Percentiles rank a stretch among this genome's conserved stretches.
phyloP scores from a whole-genome alignment of 2,329 filamentous ascomycete genomes.

The Xenosphaeropsis pyriputrescens region DNA sequence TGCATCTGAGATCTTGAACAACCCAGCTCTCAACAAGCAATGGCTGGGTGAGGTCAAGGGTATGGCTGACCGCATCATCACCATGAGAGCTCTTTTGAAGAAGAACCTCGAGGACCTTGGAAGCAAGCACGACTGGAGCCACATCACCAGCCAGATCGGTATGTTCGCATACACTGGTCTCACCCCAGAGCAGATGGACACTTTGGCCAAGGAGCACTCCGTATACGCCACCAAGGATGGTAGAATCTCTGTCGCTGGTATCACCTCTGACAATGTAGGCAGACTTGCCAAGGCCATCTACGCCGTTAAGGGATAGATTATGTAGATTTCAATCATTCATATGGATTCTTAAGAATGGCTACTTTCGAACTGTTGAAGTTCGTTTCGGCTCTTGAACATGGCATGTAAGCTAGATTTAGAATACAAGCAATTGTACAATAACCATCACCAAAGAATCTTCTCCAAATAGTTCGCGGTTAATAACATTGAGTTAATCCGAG shows the following conservation, averaged over 20 bases:
- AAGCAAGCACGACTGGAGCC: constrained; percentile 94
- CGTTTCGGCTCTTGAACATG: too few species aligned
- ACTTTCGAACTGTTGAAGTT: too few species aligned
- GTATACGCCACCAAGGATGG: constrained; percentile 95
- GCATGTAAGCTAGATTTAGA: too few species aligned
- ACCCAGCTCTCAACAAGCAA: constrained; percentile 71
- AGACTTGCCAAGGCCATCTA: constrained; percentile 73
- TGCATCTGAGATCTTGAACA: constrained; percentile 82
- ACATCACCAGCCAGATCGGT: constrained; percentile 97
- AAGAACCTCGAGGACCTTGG: constrained; percentile 89
- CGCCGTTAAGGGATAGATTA: constrained; percentile 47
- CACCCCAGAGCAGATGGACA: constrained; percentile 80
- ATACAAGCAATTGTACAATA: too few species aligned
- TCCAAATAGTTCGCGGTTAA: too few species aligned
- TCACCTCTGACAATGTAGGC: constrained; percentile 66
- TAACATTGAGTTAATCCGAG: too few species aligned
- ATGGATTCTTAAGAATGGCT: too few species aligned
- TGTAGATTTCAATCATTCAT: too few species aligned
- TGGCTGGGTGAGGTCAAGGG: constrained; percentile 95
- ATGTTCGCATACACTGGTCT: constrained; percentile 99
- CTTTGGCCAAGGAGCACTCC: constrained; percentile 84
- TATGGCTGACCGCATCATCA: constrained; percentile 98
- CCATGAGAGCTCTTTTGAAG: constrained; percentile 90
- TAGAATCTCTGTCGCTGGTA: constrained; percentile 74
- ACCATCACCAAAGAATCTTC: too few species aligned